phyloP scores from a whole-genome alignment of 2,329 filamentous ascomycete species.

The Monilinia fructicola region DNA sequence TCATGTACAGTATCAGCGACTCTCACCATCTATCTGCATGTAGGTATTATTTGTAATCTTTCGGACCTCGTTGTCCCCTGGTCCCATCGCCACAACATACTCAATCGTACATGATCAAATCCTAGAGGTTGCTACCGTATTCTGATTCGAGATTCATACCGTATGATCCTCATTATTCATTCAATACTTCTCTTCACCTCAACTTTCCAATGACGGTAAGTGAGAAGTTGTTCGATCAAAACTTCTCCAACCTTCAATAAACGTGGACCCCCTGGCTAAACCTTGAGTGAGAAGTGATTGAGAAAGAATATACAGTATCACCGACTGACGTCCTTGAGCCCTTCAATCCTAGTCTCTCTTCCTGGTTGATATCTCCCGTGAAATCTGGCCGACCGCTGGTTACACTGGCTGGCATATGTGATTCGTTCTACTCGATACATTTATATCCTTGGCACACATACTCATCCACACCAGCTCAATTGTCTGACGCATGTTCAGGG shows the following conservation, averaged over 20 bases:
- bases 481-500: constrained; percentile 20
- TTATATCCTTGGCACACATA: constrained; percentile 9
- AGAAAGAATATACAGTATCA: constrained; percentile 9
- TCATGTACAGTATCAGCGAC: constrained; percentile 6
- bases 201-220: constrained; percentile 5
- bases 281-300: neutral
- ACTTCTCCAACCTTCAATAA: constrained; percentile 15
- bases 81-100: constrained; percentile 10
- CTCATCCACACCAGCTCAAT: constrained; percentile 5
- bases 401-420: neutral
- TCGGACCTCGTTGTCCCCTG: neutral
- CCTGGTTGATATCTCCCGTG: constrained; percentile 14
- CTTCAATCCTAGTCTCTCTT: constrained; percentile 4
- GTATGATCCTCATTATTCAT: neutral
- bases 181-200: neutral
- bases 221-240: neutral
- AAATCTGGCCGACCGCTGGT: constrained; percentile 20
- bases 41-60: constrained; percentile 6
- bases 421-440: constrained; percentile 17
- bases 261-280: constrained; percentile 20
- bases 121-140: neutral
- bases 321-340: constrained; percentile 14
- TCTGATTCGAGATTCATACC: constrained; percentile 4
- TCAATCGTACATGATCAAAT: constrained; percentile 6
- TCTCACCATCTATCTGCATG: constrained; percentile 9